Percentiles rank a stretch among this genome's conserved stretches.
Conservation (phyloP, 805 yeast genomes). For the Candida railenensis region DNA sequence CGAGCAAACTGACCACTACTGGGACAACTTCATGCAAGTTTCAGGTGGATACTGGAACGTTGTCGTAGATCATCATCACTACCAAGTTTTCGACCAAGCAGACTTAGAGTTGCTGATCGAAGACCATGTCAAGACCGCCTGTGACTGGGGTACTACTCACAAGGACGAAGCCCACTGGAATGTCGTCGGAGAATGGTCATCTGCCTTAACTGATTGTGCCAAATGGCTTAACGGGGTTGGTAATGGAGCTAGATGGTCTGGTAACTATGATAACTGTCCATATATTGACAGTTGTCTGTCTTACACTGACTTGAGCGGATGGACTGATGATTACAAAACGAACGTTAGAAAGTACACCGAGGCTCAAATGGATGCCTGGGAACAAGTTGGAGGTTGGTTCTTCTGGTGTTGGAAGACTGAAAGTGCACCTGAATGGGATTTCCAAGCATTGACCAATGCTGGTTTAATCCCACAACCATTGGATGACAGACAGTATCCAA, state of each 20-base stretch:
- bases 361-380: slow-evolving; percentile 85
- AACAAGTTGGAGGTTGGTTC: slow-evolving; percentile 79
- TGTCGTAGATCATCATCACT: slow-evolving; percentile 85
- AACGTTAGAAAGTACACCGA: slow-evolving; percentile 73
- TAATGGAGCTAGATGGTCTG: slow-evolving; percentile 79
- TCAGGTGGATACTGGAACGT: slow-evolving; percentile 51
- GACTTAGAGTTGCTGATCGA: slow-evolving; percentile 61
- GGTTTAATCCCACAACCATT: slow-evolving; percentile 83
- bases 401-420: slow-evolving; percentile 96
- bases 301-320: slow-evolving; percentile 33
- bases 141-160: slow-evolving; percentile 28
- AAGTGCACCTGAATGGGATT: slow-evolving; percentile 81
- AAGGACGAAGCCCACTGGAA: slow-evolving; percentile 66
- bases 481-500: slow-evolving; percentile 61
- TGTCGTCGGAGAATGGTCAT: slow-evolving; percentile 86
- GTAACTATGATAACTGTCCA: slow-evolving; percentile 43
- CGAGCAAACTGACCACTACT: slow-evolving; percentile 50
- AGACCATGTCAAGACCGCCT: slow-evolving; percentile 50
- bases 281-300: slow-evolving; percentile 61
- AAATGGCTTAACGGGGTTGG: slow-evolving; percentile 86
- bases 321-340: slow-evolving; percentile 57
- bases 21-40: slow-evolving; percentile 54
- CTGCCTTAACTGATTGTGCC: slow-evolving; percentile 90
- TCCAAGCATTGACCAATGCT: slow-evolving; percentile 53
- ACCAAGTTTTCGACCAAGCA: slow-evolving; percentile 73